Conservation (phyloP, 805 yeast species). For the Candida railenensis region DNA sequence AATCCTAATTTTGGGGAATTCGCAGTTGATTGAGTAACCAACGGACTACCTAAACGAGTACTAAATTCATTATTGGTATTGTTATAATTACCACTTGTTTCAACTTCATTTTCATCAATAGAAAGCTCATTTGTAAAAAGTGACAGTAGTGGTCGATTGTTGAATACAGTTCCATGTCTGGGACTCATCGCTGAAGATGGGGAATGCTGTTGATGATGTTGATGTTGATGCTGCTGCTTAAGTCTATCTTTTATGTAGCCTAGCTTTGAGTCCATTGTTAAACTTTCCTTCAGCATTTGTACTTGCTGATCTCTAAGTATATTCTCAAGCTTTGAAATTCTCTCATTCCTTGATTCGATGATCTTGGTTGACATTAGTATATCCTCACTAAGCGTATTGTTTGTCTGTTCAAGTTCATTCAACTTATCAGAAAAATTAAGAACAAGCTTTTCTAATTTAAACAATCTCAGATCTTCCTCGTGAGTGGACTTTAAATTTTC, state of each 20-base stretch:
- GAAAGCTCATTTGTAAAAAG: slow-evolving; percentile 2
- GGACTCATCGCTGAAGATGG: neutral
- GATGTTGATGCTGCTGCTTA: slow-evolving; percentile 3
- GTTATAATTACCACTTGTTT: neutral
- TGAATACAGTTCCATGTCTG: neutral
- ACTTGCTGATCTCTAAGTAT: slow-evolving; percentile 51
- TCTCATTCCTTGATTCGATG: slow-evolving; percentile 54
- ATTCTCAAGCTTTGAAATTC: slow-evolving; percentile 54
- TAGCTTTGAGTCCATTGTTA: slow-evolving; percentile 47
- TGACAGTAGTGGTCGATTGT: slow-evolving; percentile 3
- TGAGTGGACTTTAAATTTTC: slow-evolving; percentile 28
- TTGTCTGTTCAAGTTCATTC: slow-evolving; percentile 62
- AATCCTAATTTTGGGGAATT: slow-evolving; percentile 44
- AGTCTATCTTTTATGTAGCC: slow-evolving; percentile 10
- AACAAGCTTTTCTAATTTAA: slow-evolving; percentile 56
- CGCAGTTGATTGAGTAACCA: slow-evolving; percentile 6
- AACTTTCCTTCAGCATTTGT: slow-evolving; percentile 47
- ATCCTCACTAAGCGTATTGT: slow-evolving; percentile 55
- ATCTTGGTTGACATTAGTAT: slow-evolving; percentile 53
- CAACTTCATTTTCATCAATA: neutral
- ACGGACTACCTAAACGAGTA: neutral
- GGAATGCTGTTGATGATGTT: neutral
- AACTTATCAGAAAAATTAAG: slow-evolving; percentile 58
- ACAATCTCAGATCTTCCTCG: slow-evolving; percentile 48
- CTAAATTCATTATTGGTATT: neutral